Conservation (phyloP, 495 filamentous ascomycete genomes). For the Xylona heveae region DNA sequence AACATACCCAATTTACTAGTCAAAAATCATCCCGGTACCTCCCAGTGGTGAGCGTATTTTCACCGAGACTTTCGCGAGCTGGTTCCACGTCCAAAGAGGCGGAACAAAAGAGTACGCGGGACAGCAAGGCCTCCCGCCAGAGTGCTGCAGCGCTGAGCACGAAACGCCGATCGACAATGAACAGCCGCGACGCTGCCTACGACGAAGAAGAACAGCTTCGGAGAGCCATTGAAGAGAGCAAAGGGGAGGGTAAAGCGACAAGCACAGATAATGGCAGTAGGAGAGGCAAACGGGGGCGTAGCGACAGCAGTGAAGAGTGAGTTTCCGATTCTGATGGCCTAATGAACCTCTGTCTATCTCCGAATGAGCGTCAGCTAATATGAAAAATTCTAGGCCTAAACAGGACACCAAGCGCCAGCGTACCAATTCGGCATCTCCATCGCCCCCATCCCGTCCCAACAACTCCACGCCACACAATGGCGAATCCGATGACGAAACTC, state of each 20-base stretch:
- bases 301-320: slow-evolving; percentile 89
- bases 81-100: slow-evolving; percentile 35
- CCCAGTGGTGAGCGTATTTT: slow-evolving; percentile 29
- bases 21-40: slow-evolving; percentile 48
- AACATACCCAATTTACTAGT: slow-evolving; percentile 20
- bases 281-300: slow-evolving; percentile 63
- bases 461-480: slow-evolving; percentile 24
- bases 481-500: slow-evolving; percentile 49
- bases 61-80: slow-evolving; percentile 26
- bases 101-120: slow-evolving; percentile 23
- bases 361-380: background rate
- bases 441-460: slow-evolving; percentile 25
- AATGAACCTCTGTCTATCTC: slow-evolving; percentile 1
- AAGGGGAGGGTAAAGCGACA: slow-evolving; percentile 34
- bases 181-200: slow-evolving; percentile 86
- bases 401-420: slow-evolving; percentile 43
- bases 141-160: slow-evolving; percentile 18
- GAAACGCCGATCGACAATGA: slow-evolving; percentile 92
- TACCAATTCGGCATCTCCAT: slow-evolving; percentile 36
- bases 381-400: slow-evolving; percentile 17
- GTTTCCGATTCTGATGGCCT: slow-evolving; percentile 16
- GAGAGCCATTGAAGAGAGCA: slow-evolving; percentile 87
- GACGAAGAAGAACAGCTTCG: slow-evolving; percentile 84
- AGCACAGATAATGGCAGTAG: slow-evolving; percentile 27
- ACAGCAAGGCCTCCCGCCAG: slow-evolving; percentile 11